Conservation (phyloP, 2,329 filamentous ascomycete genomes). For the Thermoascus crustaceus region DNA sequence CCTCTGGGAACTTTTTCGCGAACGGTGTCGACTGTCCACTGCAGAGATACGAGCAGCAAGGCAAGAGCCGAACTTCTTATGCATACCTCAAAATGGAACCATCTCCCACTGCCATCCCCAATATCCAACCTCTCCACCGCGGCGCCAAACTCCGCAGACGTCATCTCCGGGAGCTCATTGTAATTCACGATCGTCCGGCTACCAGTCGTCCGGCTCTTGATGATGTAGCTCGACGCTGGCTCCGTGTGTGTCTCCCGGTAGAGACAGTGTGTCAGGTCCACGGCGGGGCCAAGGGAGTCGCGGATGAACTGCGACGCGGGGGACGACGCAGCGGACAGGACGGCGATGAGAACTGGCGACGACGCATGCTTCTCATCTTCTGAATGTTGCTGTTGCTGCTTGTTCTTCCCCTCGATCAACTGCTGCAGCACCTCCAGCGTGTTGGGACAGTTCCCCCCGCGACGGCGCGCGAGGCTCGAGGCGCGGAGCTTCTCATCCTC, state of each 20-base stretch:
- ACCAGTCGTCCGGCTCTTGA: conserved; percentile 51
- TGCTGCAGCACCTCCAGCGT: conserved; percentile 63
- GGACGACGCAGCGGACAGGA: conserved; percentile 49
- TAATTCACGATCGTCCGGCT: conserved; percentile 64
- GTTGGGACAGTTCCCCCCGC: conserved; percentile 68
- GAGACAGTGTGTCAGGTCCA: conserved; percentile 51
- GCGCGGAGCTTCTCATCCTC: conserved; percentile 70
- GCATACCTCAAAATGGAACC: conserved; percentile 65
- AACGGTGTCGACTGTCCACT: background rate
- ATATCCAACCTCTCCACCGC: conserved; percentile 34
- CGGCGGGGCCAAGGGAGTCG: conserved; percentile 44
- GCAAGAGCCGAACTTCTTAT: no score
- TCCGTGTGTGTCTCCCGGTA: conserved; percentile 48
- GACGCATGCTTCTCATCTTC: conserved; percentile 4
- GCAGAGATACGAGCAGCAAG: conserved; percentile 1
- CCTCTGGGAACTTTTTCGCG: background rate
- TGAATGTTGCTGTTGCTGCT: background rate
- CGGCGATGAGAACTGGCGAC: conserved; percentile 32
- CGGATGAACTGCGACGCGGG: conserved; percentile 45
- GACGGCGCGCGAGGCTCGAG: conserved; percentile 48
- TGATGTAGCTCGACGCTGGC: conserved; percentile 61
- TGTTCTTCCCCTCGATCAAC: conserved; percentile 38
- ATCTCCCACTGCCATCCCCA: conserved; percentile 27
- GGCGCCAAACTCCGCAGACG: conserved; percentile 48
- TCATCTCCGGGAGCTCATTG: conserved; percentile 62